Evolutionary conservation across 2,329 filamentous ascomycete genomes (phyloP).

Genomic region (Neofusicoccum laricinum): DNA sequence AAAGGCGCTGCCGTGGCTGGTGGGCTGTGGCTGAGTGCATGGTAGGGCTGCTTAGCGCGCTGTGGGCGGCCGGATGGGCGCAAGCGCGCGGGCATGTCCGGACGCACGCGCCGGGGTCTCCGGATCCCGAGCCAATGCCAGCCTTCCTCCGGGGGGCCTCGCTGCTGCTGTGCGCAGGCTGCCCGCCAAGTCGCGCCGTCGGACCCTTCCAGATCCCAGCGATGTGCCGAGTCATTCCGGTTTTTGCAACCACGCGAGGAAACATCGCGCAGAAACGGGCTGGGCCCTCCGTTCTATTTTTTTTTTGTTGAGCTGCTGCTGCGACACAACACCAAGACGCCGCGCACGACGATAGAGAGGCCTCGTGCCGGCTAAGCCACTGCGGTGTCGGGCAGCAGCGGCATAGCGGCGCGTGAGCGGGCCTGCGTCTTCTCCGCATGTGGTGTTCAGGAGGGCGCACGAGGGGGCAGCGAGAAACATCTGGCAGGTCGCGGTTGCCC

Average conservation of each 20-base stretch:
- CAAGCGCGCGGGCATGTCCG: neutral
- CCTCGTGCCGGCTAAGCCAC: neutral
- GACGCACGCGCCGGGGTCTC: neutral
- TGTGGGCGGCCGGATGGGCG: neutral
- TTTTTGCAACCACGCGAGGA: constrained; percentile 7
- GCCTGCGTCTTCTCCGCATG: constrained; percentile 1
- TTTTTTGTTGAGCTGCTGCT: constrained; percentile 7
- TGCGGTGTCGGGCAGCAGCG: constrained; percentile 2
- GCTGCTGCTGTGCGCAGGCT: neutral
- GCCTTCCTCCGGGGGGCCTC: neutral
- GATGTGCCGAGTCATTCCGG: constrained; percentile 3
- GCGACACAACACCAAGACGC: constrained; percentile 6
- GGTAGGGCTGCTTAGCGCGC: constrained; percentile 3
- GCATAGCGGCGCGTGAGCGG: neutral
- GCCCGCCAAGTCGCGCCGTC: neutral
- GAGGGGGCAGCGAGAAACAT: neutral
- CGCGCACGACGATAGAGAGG: neutral
- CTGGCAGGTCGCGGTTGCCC: neutral
- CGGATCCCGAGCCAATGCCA: neutral
- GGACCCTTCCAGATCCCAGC: constrained; percentile 6
- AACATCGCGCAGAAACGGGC: constrained; percentile 3
- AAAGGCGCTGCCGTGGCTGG: neutral
- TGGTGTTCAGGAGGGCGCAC: neutral
- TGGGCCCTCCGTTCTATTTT: neutral
- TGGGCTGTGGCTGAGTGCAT: neutral